phyloP scores from a whole-genome alignment of 108 stramenopile species.

The Discostella stelligeroides region DNA sequence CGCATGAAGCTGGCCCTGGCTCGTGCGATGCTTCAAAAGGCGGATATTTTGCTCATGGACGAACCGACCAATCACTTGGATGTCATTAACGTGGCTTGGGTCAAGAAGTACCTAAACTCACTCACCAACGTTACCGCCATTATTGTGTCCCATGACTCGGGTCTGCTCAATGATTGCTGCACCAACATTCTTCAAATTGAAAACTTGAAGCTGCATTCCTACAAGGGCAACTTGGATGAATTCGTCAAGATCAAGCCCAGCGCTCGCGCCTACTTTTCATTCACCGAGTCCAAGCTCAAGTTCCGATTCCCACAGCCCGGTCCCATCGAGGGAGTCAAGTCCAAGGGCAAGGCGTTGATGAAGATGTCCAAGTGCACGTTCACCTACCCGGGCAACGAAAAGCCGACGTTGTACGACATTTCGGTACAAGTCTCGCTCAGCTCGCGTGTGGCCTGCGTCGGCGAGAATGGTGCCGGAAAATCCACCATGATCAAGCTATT shows the following conservation, averaged over 20 bases:
- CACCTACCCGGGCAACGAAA: constrained; percentile 95
- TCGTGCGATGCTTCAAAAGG: constrained; percentile 98
- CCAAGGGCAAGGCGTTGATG: constrained; percentile 98
- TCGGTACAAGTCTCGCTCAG: constrained; percentile 96
- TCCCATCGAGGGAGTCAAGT: constrained; percentile 98
- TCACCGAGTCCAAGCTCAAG: constrained; percentile 92
- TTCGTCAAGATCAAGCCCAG: constrained; percentile 96
- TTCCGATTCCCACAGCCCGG: constrained; percentile 98
- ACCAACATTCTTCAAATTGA: constrained; percentile 97
- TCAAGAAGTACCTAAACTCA: constrained; percentile 98
- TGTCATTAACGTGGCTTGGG: constrained; percentile 99
- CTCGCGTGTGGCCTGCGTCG: constrained; percentile 99
- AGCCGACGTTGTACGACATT: constrained; percentile 95
- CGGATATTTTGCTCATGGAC: constrained; percentile 98
- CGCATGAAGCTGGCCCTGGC: constrained; percentile 99
- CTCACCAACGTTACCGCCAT: constrained; percentile 95
- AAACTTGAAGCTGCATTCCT: constrained; percentile 96
- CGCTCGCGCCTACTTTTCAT: constrained; percentile 96
- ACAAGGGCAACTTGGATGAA: constrained; percentile 99
- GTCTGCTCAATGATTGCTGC: constrained; percentile 98
- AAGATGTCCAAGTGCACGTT: constrained; percentile 97
- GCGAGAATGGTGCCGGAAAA: constrained; percentile 99
- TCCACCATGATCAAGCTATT: constrained; percentile 99
- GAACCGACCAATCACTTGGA: constrained; percentile 99
- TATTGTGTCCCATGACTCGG: constrained; percentile 99